Evolutionary conservation across 2,329 filamentous ascomycete species (phyloP).

Genomic region (Hypoxylon sp.): DNA sequence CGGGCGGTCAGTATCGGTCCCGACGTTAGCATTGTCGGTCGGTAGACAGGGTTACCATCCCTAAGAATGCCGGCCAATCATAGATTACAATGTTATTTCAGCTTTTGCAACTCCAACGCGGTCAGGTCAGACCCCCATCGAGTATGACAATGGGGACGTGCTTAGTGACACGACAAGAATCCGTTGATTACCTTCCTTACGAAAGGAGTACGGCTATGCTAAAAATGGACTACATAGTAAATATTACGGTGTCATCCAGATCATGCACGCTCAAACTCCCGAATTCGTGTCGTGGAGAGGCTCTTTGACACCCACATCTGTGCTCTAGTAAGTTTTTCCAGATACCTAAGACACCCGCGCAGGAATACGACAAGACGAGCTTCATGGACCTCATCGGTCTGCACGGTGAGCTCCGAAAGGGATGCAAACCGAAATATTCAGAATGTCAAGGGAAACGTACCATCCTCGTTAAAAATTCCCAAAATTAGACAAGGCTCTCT

Average conservation of each 20-base stretch:
- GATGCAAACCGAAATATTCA: conserved; percentile 12
- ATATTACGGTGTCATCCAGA: conserved; percentile 40
- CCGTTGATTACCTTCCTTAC: conserved; percentile 30
- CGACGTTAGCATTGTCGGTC: conserved; percentile 28
- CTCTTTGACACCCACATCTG: conserved; percentile 7
- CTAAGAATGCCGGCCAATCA: conserved; percentile 30
- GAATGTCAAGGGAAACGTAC: conserved; percentile 24
- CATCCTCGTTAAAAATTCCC: conserved; percentile 46
- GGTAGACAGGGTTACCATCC: conserved; percentile 31
- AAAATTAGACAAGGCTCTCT: conserved; percentile 46
- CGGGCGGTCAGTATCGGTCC: conserved; percentile 39
- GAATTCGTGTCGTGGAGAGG: conserved; percentile 18
- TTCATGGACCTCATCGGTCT: conserved; percentile 12
- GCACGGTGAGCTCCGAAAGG: conserved; percentile 24
- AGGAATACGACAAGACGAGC: conserved; percentile 4
- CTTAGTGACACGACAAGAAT: conserved; percentile 34
- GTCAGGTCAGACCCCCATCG: conserved; percentile 28
- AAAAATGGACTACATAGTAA: conserved; percentile 43
- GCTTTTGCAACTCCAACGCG: conserved; percentile 25
- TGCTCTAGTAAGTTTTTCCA: conserved; percentile 2
- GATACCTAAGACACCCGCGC: conserved; percentile 12
- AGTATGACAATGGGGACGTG: conserved; percentile 24
- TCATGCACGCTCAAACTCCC: conserved; percentile 40
- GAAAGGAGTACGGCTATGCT: conserved; percentile 29
- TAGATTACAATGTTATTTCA: conserved; percentile 22